Base-by-base conservation (phyloP, 2,329 filamentous ascomycete species). In the Colletotrichum sp. region DNA sequence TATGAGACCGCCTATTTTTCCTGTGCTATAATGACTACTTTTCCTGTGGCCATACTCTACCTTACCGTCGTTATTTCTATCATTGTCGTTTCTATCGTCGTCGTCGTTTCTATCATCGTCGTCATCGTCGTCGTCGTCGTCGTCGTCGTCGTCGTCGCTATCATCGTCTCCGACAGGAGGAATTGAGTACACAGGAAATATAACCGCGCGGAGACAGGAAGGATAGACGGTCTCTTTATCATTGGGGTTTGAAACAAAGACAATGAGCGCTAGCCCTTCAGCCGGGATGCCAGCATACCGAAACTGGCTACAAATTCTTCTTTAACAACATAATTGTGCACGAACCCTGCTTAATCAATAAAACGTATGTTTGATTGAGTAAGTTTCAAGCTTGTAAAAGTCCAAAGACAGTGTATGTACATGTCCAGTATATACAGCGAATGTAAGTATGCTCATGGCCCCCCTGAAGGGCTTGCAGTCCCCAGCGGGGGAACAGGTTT, bases 401-500 rank as follows among this genome's bases (percentile, higher is more conserved):
- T 3, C 7, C n/a, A 24, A 60, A 24, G 18, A n/a, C 39, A 30
- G 52, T 8, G 26, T 67, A 63, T 72, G 21, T 72, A 57, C 30
- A 39, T 15, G 15, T 39, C 8, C 60, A 63, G 28, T 75, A 67
- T 9, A 75, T 63, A 72, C 72, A 68, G 32, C 10, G 72, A 60
- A 28, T 30, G 15, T 5, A 18, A 28, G 13, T 15, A 39, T 34
- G 49, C 13, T 34, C 34, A 21, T 7, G 28, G 8, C 1, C 6
- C 28, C 4, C 2, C 6, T 12, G 21, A 28, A 30, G 7, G 13
- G 12, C 24, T 6, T 18, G 16, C 21, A 24, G 24, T 4, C 10
- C 12, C 18, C 16, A 30, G 30, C 34, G 2, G 21, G 6, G 8
- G 9, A 49, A 49, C 44, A 49, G 3, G 10, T 6, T 49, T 3